Evolutionary conservation across 371 early-diverging fungal genomes (phyloP), one percentile per base, ranked within the genome.

Genomic region (Encephalitozoon hellem): DNA sequence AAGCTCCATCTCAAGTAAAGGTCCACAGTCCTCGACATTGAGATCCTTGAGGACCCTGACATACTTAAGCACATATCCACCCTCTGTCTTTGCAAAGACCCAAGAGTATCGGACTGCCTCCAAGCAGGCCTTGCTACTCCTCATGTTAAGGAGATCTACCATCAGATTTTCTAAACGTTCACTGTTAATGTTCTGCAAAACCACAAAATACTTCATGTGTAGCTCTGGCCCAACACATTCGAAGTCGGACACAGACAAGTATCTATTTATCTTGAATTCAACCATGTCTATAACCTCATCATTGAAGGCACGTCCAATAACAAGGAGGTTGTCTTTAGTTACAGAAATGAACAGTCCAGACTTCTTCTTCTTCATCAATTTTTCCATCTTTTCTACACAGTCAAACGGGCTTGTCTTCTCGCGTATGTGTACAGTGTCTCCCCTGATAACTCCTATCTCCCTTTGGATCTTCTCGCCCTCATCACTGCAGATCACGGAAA

Each of bases 21-120:
- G 80, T 3, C 80, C 80, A 45, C 72, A 43, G 26, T 77, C 74
- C 54, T 80, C 77, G 12, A 63, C 9, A 15, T 41, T 64, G n/a
- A 59, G 12, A 66, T 77, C 49, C 34, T 52, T 63, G 1, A 64
- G 23, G 12, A 77, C 66, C 54, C 76, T 66, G 1, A 76, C 68
- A 74, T 70, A 77, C 51, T 78, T 78, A 6, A 81, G 6, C 15
- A 68, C 47, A 71, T 45, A 68, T 54, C 21, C 41, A 0, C 34
- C 34, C n/a, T 73, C 75, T 26, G n/a, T 64, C 38, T 39, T 28
- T 11, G 49, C 15, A 49, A 81, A 39, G 23, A 78, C 47, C 78
- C 69, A 72, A 5, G 47, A 54, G 65, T 81, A 81, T 66, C 69
- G 66, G 2, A 81, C 67, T 4, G 23, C 63, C 6, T 76, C 52